Conservation (phyloP, 2,329 filamentous ascomycete genomes). For the Beauveria pseudobassiana region DNA sequence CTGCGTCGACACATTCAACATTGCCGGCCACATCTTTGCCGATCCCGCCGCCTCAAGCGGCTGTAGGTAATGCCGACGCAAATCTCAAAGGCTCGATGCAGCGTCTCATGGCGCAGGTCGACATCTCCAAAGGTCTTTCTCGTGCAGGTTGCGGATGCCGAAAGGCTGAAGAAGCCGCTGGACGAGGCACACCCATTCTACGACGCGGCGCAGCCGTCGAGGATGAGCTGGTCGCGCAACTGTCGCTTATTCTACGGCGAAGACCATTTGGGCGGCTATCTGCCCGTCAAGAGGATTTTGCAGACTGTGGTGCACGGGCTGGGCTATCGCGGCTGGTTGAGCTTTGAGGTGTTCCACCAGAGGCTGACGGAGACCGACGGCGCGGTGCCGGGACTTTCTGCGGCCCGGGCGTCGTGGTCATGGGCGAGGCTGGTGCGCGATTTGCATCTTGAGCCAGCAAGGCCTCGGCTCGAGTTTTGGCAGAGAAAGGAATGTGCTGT, state of each 20-base stretch:
- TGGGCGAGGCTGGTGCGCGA: constrained; percentile 32
- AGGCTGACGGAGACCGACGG: constrained; percentile 45
- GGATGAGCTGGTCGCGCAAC: constrained; percentile 75
- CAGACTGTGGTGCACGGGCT: constrained; percentile 54
- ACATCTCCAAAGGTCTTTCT: constrained; percentile 64
- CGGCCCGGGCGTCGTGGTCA: constrained; percentile 43
- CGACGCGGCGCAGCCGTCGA: constrained; percentile 26
- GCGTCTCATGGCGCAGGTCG: constrained; percentile 44
- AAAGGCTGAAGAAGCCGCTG: constrained; percentile 51
- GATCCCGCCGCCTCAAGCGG: constrained; percentile 51
- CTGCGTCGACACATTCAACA: constrained; percentile 71
- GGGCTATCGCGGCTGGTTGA: constrained; percentile 62
- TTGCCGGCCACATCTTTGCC: constrained; percentile 60
- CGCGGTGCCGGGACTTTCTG: constrained; percentile 46
- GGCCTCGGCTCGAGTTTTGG: background rate
- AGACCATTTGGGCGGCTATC: constrained; percentile 53
- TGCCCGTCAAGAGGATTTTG: constrained; percentile 57
- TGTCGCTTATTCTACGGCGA: constrained; percentile 54
- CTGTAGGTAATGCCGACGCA: constrained; percentile 44
- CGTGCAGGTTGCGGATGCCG: constrained; percentile 67
- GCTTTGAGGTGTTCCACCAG: constrained; percentile 62
- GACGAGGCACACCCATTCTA: constrained; percentile 32
- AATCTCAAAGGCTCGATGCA: constrained; percentile 46
- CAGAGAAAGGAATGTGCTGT: background rate
- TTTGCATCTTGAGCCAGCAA: constrained; percentile 17